A percentile compares a stretch with the other conserved stretches of the same genome.
Evolutionary conservation across 192 early-diverging fungal species (phyloP).

Genomic region (Jimgerdemannia flammicorona): DNA sequence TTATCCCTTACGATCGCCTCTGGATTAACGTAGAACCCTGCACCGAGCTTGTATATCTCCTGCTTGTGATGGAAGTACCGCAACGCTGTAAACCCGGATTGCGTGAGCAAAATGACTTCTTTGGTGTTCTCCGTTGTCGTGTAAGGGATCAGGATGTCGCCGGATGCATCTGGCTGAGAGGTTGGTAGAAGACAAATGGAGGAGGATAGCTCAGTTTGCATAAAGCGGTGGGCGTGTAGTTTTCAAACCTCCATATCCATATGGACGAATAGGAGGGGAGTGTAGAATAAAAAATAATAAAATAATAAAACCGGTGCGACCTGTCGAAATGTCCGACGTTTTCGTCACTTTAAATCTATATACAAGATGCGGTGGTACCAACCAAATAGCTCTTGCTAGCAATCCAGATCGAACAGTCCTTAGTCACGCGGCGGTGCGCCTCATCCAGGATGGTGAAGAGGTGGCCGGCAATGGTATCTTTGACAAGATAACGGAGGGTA

Average conservation of each 20-base stretch:
- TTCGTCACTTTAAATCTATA: no score
- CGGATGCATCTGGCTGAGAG: slow-evolving; percentile 30
- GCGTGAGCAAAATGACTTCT: slow-evolving; percentile 14
- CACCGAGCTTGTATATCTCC: slow-evolving; percentile 32
- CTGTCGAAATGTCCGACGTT: background rate
- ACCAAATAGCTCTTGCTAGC: slow-evolving; percentile 37
- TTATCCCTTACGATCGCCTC: slow-evolving; percentile 31
- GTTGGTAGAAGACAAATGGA: background rate
- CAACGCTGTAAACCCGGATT: slow-evolving; percentile 32
- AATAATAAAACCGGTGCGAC: no score
- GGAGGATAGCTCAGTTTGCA: no score
- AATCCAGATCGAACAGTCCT: slow-evolving; percentile 29
- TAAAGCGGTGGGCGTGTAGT: no score
- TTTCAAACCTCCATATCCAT: no score
- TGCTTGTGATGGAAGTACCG: slow-evolving; percentile 10
- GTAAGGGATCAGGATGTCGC: slow-evolving; percentile 42
- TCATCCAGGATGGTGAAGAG: slow-evolving; percentile 39
- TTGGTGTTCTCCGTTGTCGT: background rate
- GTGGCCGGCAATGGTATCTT: slow-evolving; percentile 40
- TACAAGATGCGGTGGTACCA: background rate
- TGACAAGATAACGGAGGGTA: slow-evolving; percentile 32
- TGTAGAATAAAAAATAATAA: background rate
- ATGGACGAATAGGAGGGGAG: no score
- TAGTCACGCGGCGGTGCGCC: slow-evolving; percentile 15
- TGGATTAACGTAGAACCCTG: slow-evolving; percentile 33